Evolutionary conservation across 768 basidiomycete species (phyloP), one percentile per base, ranked within the genome.

Genomic region (Leccinum longicurvipes): DNA sequence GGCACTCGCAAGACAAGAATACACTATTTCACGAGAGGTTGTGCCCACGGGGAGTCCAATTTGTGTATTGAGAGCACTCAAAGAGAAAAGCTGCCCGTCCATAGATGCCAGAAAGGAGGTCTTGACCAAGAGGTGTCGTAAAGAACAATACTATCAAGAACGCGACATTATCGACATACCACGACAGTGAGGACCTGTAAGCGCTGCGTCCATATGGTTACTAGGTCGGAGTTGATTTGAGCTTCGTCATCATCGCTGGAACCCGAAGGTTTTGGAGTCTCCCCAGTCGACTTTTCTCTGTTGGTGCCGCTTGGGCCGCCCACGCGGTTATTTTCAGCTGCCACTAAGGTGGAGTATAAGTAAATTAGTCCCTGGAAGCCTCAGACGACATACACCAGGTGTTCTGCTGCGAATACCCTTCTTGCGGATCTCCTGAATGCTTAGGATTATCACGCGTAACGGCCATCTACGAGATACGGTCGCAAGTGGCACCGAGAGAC

Each of bases 41-140:
- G 25, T 23, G 42, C 57, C 44, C 5, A 60, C 3, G 23, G 61
- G 14, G 14, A 32, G 1, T 12, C 60, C 62, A 3, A 64, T 59
- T 7, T 63, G 57, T 6, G 65, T 71, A 24, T 67, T 55, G 23
- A 64, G 56, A 32, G 54, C 28, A 3, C 63, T 69, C 51, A 71
- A 46, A 36, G 63, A 50, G 50, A 72, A 73, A 10, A 71, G 59
- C 17, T 55, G 23, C 15, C 63, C 72, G 4, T 69, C 69, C 51
- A 67, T 63, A 3, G 69, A 56, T 8, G 67, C 52, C 48, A 71
- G 51, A 56, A 71, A 71, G 27, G 71, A 42, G 7, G 69, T 71
- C 70, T 71, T 45, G 11, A 58, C 17, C 12, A 44, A n/a, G 29
- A n/a, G 7, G 19, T 41, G 44, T 57, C 28, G 50, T 31, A 3